Conservation (phyloP, 257 asterid genomes). For the Salvia miltiorrhiza region DNA sequence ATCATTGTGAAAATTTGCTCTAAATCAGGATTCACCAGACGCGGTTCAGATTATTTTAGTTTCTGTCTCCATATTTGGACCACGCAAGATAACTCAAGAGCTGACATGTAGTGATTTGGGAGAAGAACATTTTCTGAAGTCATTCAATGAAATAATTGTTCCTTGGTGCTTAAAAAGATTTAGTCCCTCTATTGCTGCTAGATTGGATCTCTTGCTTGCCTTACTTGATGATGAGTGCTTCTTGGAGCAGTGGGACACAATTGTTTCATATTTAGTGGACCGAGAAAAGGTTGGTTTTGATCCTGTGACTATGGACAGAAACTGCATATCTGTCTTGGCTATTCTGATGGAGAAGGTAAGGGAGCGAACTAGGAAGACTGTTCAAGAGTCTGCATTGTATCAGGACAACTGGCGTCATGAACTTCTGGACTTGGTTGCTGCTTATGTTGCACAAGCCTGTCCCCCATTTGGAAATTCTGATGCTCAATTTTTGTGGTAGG, state of each 20-base stretch:
- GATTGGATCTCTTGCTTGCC: slow-evolving; percentile 90
- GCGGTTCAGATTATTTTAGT: slow-evolving; percentile 57
- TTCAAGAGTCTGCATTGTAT: slow-evolving; percentile 34
- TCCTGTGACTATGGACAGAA: slow-evolving; percentile 33
- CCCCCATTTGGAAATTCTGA: slow-evolving; percentile 54
- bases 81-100: slow-evolving; percentile 58
- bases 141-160: slow-evolving; percentile 53
- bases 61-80: slow-evolving; percentile 71
- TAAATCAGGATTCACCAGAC: slow-evolving; percentile 72
- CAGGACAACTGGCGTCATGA: slow-evolving; percentile 58
- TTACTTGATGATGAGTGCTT: slow-evolving; percentile 70
- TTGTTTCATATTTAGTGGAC: slow-evolving; percentile 50
- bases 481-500: slow-evolving; percentile 72
- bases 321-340: slow-evolving; percentile 47
- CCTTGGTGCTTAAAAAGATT: slow-evolving; percentile 75
- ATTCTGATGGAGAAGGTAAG: slow-evolving; percentile 77
- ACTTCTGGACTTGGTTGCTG: slow-evolving; percentile 71
- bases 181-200: slow-evolving; percentile 42
- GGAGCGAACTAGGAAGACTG: slow-evolving; percentile 42
- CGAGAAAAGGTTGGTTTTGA: slow-evolving; percentile 30
- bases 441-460: slow-evolving; percentile 41
- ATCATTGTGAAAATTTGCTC: slow-evolving; percentile 16
- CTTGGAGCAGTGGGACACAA: slow-evolving; percentile 73
- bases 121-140: slow-evolving; percentile 47
- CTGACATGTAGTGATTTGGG: slow-evolving; percentile 45